Evolutionary conservation across 108 stramenopile genomes (phyloP).

Genomic region (Cyclotella kingstonii): DNA sequence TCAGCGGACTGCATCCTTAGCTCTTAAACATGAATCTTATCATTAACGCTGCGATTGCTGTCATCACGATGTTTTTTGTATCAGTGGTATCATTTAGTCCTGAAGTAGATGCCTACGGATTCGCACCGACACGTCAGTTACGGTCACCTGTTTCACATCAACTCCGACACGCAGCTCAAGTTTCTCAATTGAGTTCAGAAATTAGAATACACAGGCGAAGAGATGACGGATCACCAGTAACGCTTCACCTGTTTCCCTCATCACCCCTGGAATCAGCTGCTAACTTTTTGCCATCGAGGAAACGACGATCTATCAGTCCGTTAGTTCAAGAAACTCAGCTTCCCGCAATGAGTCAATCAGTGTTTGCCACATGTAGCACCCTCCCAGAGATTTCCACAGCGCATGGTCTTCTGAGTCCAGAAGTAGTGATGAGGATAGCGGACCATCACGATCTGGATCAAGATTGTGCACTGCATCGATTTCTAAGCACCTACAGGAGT

Average conservation of each 20-base stretch:
- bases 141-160: conserved; percentile 2
- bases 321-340: conserved; percentile 3
- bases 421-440: conserved; percentile 71
- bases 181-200: not conserved
- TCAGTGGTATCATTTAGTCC: not conserved
- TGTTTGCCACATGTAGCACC: conserved; percentile 59
- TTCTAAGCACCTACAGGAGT: conserved; percentile 57
- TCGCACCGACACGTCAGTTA: not conserved
- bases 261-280: conserved; percentile 18
- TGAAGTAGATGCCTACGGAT: conserved; percentile 23
- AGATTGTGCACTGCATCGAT: conserved; percentile 34
- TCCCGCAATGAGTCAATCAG: conserved; percentile 45
- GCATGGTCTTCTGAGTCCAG: conserved; percentile 77
- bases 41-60: not conserved
- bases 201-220: conserved; percentile 17
- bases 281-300: conserved; percentile 5
- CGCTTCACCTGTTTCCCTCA: conserved; percentile 29
- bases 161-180: not conserved
- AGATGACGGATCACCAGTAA: conserved; percentile 18
- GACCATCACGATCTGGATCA: conserved; percentile 31
- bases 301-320: not conserved
- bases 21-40: not conserved
- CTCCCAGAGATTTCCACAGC: conserved; percentile 65
- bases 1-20: not conserved
- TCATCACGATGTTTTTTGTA: not conserved